phyloP scores from a whole-genome alignment of 2,329 filamentous ascomycete genomes.

The Xylariales sp. region DNA sequence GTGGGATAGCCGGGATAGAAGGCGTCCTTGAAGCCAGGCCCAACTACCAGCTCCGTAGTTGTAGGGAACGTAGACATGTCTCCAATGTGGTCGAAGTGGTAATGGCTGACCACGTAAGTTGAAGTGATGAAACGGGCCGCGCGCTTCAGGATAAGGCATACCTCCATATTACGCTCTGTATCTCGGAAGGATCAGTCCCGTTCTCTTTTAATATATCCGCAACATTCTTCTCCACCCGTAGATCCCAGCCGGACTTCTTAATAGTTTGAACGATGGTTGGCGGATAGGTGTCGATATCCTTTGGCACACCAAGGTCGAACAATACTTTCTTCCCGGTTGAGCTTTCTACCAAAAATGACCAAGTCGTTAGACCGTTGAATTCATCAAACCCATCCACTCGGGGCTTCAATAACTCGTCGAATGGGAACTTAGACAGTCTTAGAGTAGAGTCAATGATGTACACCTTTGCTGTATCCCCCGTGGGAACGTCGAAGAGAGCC shows the following conservation, averaged over 20 bases:
- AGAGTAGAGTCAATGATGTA: slow-evolving; percentile 2
- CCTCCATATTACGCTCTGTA: slow-evolving; percentile 5
- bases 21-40: slow-evolving; percentile 22
- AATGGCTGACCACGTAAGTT: slow-evolving; percentile 1
- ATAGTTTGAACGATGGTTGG: neutral
- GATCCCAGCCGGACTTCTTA: neutral
- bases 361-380: neutral
- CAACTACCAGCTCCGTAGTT: slow-evolving; percentile 37
- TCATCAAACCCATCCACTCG: neutral
- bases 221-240: neutral
- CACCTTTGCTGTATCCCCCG: neutral
- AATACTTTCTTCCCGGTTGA: neutral
- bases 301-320: slow-evolving; percentile 4
- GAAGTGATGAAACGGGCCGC: neutral
- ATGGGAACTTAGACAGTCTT: neutral
- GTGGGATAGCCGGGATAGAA: slow-evolving; percentile 15
- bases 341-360: slow-evolving; percentile 5
- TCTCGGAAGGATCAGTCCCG: neutral
- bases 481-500: neutral
- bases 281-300: neutral
- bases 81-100: slow-evolving; percentile 45
- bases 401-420: slow-evolving; percentile 1
- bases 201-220: neutral
- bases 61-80: slow-evolving; percentile 39
- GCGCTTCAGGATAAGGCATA: neutral